Conservation (phyloP, 1,139 yeast genomes). For the Blastobotrys serpentis region DNA sequence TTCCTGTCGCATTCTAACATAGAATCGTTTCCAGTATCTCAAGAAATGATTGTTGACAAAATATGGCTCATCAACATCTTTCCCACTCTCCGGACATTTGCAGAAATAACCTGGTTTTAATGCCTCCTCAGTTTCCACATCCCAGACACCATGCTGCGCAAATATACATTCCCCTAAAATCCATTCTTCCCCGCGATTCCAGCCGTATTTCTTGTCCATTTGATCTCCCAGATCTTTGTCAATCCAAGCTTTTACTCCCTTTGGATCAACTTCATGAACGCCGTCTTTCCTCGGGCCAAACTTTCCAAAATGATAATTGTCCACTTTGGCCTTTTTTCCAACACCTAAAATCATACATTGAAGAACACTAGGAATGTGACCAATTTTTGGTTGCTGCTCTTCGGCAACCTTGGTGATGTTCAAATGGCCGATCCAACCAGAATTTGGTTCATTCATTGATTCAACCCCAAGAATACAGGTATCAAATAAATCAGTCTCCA, state of each 20-base stretch:
- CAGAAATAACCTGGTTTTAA: constrained; percentile 48
- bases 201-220: constrained; percentile 62
- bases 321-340: constrained; percentile 68
- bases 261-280: constrained; percentile 57
- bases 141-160: constrained; percentile 78
- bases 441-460: constrained; percentile 71
- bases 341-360: constrained; percentile 54
- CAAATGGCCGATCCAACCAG: constrained; percentile 34
- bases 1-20: constrained; percentile 47
- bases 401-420: constrained; percentile 35
- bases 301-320: constrained; percentile 61
- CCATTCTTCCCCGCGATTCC: constrained; percentile 63
- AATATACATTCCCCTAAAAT: constrained; percentile 68
- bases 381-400: constrained; percentile 35
- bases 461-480: constrained; percentile 65
- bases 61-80: constrained; percentile 50
- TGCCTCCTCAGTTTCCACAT: constrained; percentile 41
- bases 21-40: constrained; percentile 54
- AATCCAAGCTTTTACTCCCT: constrained; percentile 69
- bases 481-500: constrained; percentile 56
- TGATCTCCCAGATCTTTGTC: constrained; percentile 31
- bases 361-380: constrained; percentile 37
- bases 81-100: constrained; percentile 34
- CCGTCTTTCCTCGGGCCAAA: constrained; percentile 74
- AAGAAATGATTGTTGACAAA: constrained; percentile 65